Percentiles rank a stretch among this genome's conserved stretches.
These are phyloP conservation scores for Entelexis paramagnoliae DNA, from an alignment of 1,139 yeast genomes.

Conservation along the genomic window DNA sequence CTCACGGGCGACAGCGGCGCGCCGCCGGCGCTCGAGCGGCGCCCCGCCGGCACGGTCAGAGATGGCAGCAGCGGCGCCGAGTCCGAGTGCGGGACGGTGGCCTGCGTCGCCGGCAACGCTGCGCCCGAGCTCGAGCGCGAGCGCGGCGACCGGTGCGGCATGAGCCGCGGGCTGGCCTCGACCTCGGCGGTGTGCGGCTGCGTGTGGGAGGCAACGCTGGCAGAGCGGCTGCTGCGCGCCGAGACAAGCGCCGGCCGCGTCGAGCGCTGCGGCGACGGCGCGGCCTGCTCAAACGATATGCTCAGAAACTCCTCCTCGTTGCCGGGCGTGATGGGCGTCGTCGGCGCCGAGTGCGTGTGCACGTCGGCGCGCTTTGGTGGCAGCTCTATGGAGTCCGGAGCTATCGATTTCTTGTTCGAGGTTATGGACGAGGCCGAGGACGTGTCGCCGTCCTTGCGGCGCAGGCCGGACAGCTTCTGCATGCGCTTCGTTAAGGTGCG, in stretches of 20 bases:
- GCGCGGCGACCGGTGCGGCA: conserved; percentile 2
- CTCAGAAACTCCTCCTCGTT: conserved; percentile 26
- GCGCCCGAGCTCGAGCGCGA: conserved; percentile 8
- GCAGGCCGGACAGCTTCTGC: conserved; percentile 6
- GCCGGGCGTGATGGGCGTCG: conserved; percentile 16
- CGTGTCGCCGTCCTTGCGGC: conserved; percentile 1
- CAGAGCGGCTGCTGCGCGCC: conserved; percentile 15
- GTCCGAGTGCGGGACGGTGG: background rate
- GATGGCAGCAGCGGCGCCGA: background rate
- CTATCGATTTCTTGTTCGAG: background rate
- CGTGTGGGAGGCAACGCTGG: conserved; percentile 13
- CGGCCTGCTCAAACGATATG: conserved; percentile 21
- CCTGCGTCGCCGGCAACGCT: background rate
- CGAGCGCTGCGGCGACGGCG: conserved; percentile 5
- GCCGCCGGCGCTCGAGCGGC: conserved; percentile 5
- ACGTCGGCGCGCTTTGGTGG: conserved; percentile 5
- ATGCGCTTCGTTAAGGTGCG: conserved; percentile 16
- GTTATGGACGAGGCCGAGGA: background rate
- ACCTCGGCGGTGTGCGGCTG: background rate
- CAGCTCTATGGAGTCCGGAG: conserved; percentile 15
- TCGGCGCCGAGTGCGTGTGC: conserved; percentile 10
- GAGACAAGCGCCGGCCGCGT: conserved; percentile 1
- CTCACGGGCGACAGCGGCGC: conserved; percentile 17
- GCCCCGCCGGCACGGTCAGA: background rate
- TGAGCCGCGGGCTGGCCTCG: background rate